Evolutionary conservation across 2,329 filamentous ascomycete species (phyloP).

Genomic region (Alternaria sp.): DNA sequence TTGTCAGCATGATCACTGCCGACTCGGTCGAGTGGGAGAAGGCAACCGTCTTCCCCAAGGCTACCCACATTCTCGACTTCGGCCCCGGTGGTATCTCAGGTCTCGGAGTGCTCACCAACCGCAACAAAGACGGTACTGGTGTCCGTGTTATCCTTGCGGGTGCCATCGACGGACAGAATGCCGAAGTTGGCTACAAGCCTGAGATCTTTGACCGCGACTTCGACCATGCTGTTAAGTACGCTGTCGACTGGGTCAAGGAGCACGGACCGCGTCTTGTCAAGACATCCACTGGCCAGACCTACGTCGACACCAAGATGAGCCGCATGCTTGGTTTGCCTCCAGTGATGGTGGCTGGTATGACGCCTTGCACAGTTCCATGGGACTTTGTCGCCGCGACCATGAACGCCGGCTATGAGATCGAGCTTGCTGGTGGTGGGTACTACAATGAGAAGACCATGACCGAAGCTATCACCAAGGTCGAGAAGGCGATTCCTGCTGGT

Average conservation of each 20-base stretch:
- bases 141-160: constrained; percentile 96
- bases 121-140: constrained; percentile 98
- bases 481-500: constrained; percentile 52
- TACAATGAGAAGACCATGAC: constrained; percentile 54
- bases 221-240: constrained; percentile 92
- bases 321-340: constrained; percentile 55
- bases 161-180: constrained; percentile 86
- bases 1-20: constrained; percentile 92
- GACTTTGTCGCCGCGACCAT: constrained; percentile 62
- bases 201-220: constrained; percentile 97
- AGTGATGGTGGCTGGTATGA: constrained; percentile 58
- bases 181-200: constrained; percentile 95
- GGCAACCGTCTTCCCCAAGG: constrained; percentile 86
- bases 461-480: constrained; percentile 55
- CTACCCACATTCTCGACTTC: constrained; percentile 95
- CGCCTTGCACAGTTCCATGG: constrained; percentile 54
- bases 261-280: constrained; percentile 91
- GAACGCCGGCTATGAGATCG: constrained; percentile 58
- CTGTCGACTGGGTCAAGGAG: constrained; percentile 97
- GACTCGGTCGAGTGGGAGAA: constrained; percentile 96
- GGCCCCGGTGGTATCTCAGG: constrained; percentile 96
- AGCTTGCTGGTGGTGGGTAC: constrained; percentile 59
- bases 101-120: constrained; percentile 92
- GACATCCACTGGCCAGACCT: constrained; percentile 86
- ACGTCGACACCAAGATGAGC: constrained; percentile 83